A percentile compares a stretch with the other conserved stretches of the same genome.
Evolutionary conservation across 257 asterid species (phyloP).

Genomic region (Nicotiana sylvestris): DNA sequence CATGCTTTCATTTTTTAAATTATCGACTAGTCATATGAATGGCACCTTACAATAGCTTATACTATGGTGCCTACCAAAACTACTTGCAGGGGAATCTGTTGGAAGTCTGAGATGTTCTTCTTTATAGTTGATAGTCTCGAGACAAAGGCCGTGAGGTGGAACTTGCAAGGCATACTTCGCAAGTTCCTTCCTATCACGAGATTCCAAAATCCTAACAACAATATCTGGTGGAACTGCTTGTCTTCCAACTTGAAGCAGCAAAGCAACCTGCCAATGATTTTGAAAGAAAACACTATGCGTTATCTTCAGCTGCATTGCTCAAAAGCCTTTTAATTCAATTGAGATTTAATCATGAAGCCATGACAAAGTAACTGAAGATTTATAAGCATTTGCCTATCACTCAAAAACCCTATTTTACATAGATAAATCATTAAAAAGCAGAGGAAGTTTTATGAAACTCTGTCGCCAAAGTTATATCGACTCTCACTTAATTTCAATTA

Average conservation of each 20-base stretch:
- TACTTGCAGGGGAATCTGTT: slow-evolving; percentile 40
- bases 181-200: slow-evolving; percentile 74
- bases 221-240: slow-evolving; percentile 71
- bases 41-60: slow-evolving; percentile 63
- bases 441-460: background rate
- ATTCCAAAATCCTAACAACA: slow-evolving; percentile 55
- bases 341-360: background rate
- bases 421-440: background rate
- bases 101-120: slow-evolving; percentile 67
- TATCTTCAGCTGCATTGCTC: background rate
- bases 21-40: slow-evolving; percentile 18
- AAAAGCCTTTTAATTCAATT: background rate
- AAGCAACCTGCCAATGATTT: slow-evolving; percentile 51
- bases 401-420: background rate
- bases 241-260: slow-evolving; percentile 85
- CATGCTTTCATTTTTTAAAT: background rate
- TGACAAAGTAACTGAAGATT: background rate
- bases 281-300: background rate
- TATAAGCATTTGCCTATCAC: background rate
- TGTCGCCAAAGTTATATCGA: background rate
- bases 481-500: background rate
- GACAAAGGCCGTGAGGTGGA: slow-evolving; percentile 84
- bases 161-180: slow-evolving; percentile 56
- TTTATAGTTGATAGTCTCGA: slow-evolving; percentile 42
- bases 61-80: slow-evolving; percentile 56